Percentiles rank a stretch among this genome's conserved stretches.
Conservation (phyloP, 2,329 filamentous ascomycete genomes). For the Didymella glomerata region DNA sequence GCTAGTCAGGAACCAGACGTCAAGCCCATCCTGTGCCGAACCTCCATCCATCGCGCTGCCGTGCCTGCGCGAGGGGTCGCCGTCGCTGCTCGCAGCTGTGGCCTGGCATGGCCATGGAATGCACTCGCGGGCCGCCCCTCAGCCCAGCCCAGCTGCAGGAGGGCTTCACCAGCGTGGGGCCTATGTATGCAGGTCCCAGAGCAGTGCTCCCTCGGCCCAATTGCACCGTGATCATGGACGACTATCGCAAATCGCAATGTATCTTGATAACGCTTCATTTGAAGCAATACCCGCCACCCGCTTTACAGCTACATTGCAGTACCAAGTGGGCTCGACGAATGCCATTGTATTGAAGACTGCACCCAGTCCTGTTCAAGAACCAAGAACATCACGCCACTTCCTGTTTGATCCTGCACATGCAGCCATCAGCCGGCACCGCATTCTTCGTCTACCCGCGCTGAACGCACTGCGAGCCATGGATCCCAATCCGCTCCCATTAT, state of each 20-base stretch:
- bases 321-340: constrained; percentile 8
- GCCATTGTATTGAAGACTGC: not conserved
- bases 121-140: constrained; percentile 15
- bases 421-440: constrained; percentile 6
- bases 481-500: constrained; percentile 10
- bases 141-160: constrained; percentile 5
- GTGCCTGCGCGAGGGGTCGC: constrained; percentile 3
- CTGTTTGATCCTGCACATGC: constrained; percentile 14
- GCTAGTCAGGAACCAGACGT: constrained; percentile 7
- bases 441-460: constrained; percentile 14
- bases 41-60: constrained; percentile 2
- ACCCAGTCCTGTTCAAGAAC: not conserved
- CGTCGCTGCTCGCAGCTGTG: not conserved
- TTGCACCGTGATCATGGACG: constrained; percentile 8
- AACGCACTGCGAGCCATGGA: constrained; percentile 8
- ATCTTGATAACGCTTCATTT: constrained; percentile 20
- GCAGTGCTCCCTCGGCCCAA: constrained; percentile 11
- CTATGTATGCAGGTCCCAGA: constrained; percentile 8
- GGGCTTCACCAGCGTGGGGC: not conserved
- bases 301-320: constrained; percentile 11
- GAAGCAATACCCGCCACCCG: constrained; percentile 9
- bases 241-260: constrained; percentile 20
- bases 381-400: constrained; percentile 14
- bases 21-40: constrained; percentile 7
- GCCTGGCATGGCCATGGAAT: constrained; percentile 10